Evolutionary conservation across 148 eudicot genomes (phyloP), one percentile per base, ranked within the genome.

Genomic region (Camellia granthamiana): DNA sequence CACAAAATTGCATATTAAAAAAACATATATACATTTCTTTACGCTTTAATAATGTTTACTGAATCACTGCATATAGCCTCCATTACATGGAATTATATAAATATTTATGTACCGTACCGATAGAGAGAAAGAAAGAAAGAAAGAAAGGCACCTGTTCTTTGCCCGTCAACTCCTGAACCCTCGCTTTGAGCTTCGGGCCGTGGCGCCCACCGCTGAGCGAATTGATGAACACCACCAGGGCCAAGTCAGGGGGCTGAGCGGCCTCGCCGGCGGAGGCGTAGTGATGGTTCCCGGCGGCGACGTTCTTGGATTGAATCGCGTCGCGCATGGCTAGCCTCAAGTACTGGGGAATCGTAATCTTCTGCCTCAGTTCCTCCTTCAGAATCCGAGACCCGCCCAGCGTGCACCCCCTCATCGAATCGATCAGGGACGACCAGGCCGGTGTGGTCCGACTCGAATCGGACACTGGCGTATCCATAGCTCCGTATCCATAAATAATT

Each of bases 191-290:
- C 59, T 81, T 83, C 9, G 92, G 92, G 0, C 98, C 98, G 74
- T 91, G 92, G 6, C 98, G 80, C 1, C 98, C 98, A 23, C 98
- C 98, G 70, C 98, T 94, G 19, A 82, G 83, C 0, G 97, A 87
- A 82, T 94, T 94, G 44, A 94, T 84, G 76, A 94, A 94, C 3
- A 94, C 98, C 4, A 94, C 88, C 60, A 91, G 2, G 3, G 97
- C 95, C 15, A 79, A 44, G 56, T 88, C 89, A 0, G 90, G 77
- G 9, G 91, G 49, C 16, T 86, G 78, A 1, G 43, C 82, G 5
- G 72, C 85, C 5, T 81, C 87, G 0, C 78, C 88, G 47, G 61
- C 82, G n/a, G 78, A 65, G n/a, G 72, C 88, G 69, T 43, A 76
- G 21, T 58, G 80, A 56, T 73, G 66, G 7, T 51, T 61, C 1